phyloP scores from a whole-genome alignment of 2,329 filamentous ascomycete genomes.

The Pseudogymnoascus sp. region DNA sequence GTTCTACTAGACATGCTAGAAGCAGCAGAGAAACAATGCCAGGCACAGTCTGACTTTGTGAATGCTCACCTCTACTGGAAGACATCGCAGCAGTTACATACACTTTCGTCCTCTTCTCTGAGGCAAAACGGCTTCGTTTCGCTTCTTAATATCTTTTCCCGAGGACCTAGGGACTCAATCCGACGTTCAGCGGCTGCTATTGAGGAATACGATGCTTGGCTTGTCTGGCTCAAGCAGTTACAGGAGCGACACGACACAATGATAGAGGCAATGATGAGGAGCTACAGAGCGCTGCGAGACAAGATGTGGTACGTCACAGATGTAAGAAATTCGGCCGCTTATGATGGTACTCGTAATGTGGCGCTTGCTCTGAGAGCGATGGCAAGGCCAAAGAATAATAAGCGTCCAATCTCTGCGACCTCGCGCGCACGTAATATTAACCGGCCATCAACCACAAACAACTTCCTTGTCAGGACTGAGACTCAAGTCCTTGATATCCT shows the following conservation, averaged over 20 bases:
- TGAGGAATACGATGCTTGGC: constrained; percentile 72
- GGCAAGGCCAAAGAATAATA: constrained; percentile 52
- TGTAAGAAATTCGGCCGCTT: constrained; percentile 80
- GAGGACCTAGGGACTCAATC: constrained; percentile 62
- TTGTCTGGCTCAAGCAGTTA: constrained; percentile 75
- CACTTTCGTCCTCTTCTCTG: constrained; percentile 51
- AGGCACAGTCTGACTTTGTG: constrained; percentile 73
- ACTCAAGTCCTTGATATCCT: constrained; percentile 81
- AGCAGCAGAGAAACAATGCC: constrained; percentile 67
- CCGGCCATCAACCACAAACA: constrained; percentile 29
- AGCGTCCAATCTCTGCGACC: constrained; percentile 23
- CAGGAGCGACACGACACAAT: constrained; percentile 68
- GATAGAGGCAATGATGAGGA: constrained; percentile 66
- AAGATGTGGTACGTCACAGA: constrained; percentile 99
- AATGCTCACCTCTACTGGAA: constrained; percentile 80
- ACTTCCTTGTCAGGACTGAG: constrained; percentile 71
- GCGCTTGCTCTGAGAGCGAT: constrained; percentile 85
- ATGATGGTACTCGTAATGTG: constrained; percentile 79
- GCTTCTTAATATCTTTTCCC: constrained; percentile 64
- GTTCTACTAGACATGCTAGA: constrained; percentile 66
- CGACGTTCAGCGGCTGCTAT: constrained; percentile 63
- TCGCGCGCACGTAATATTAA: constrained; percentile 32
- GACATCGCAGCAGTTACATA: constrained; percentile 65
- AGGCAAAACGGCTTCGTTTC: constrained; percentile 62
- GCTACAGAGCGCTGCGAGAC: constrained; percentile 68